Base-by-base conservation (phyloP, 371 early-diverging fungal genomes). In the Apophysomyces ossiformis region DNA sequence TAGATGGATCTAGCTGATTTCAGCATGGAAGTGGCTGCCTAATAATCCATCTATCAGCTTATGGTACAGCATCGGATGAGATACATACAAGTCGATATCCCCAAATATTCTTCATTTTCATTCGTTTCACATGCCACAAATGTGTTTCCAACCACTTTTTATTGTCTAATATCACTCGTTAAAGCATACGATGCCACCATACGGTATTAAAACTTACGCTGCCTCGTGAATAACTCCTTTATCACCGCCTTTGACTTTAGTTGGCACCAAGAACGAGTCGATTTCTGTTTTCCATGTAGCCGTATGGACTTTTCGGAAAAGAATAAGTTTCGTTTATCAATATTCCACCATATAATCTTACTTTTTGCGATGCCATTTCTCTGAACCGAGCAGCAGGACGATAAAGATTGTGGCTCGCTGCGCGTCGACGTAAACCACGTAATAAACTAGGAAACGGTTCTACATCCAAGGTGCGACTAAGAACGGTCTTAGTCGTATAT, bases 131-230 rank as follows among this genome's bases (percentile, higher is more conserved):
- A 68, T 98, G 97, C 98, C 98, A 98, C 38, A 98, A 85, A 77
- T 98, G 99, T n/a, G 98, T 98, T 74, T 96, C 96, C 36, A 98
- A 73, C 99, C 98, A 98, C 36, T 87, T 81, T n/a, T 90, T 89
- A 1, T 83, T 76, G 11, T 66, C 89, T 89, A 71, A 18, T 21
- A 35, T 11, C 61, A 13, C 41, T 39, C 9, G 45, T 6, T 21
- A 45, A 45, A 61, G 16, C 18, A 26, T 46, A 21, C 15, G 0
- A 3, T 18, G 5, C 15, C 11, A 26, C 9, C 18, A 11, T 15
- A 32, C 7, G 15, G 45, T 4, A 18, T 45, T n/a, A 9, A 3
- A 7, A 66, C 64, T 16, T 71, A 71, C 72, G 46, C 39, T 65
- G 65, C 12, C 72, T 68, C 37, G 65, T 64, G n/a, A 61, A 57